Base-by-base conservation (phyloP, 164 flowering plant genomes). In the Nelumbo lutea region DNA sequence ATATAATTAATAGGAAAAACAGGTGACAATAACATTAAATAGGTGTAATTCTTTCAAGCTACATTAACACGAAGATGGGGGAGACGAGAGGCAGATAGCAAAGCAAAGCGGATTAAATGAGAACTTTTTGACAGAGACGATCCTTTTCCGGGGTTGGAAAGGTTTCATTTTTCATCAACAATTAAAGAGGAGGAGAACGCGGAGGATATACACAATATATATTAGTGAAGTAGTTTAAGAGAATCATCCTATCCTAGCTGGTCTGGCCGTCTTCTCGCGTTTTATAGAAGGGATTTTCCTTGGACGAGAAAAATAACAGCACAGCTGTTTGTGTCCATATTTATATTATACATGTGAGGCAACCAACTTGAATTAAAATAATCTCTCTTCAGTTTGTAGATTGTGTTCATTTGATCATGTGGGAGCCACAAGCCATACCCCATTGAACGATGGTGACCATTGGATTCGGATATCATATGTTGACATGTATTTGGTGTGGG, bases 41-140 rank as follows among this genome's bases (percentile, higher is more conserved):
- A 51, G 15, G 38, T 38, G 67, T 50, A 40, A 65, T 65, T 67
- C 69, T 55, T 6, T 57, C 42, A 45, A 44, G 70, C 14, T 45
- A 55, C 58, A 50, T 15, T 50, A 44, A 39, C 55, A 52, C 14
- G n/a, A 51, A 51, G 55, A 47, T 15, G 40, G 13, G 55, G 44
- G 9, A 27, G 27, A 27, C 27, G 27, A 27, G 27, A n/a, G 4
- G 58, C 8, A 68, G 63, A 59, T 1, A 59, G 70, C 59, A 47
- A 57, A 38, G n/a, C 57, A 14, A 53, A 53, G 57, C 14, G n/a
- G n/a, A 2, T 53, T 53, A 13, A 10, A 51, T 51, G 9, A 51
- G 9, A 51, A 51, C 8, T 3, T 51, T 10, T 7, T 51, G 55
- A 51, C 48, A 7, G 48, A 46, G 48, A 46, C 48, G 1, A 46